phyloP scores from a whole-genome alignment of 129 eudicot species.

The Helianthus tuberosus region DNA sequence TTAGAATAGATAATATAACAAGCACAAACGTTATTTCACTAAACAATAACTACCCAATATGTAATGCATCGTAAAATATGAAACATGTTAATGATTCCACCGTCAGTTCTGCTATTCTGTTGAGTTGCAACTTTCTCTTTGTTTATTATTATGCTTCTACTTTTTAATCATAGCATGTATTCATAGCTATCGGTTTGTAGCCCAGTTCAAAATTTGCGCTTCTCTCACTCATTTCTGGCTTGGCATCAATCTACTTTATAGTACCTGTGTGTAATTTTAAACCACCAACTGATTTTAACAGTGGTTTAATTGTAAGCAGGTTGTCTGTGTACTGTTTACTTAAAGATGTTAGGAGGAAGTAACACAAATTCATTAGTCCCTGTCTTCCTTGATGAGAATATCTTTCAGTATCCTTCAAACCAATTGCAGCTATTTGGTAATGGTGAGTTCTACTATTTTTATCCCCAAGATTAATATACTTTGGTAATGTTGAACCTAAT shows the following conservation, averaged over 20 bases:
- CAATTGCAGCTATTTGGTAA: constrained; percentile 82
- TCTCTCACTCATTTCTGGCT: not conserved
- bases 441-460: constrained; percentile 44
- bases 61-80: too few relatives aligned
- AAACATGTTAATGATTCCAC: too few relatives aligned
- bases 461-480: not conserved
- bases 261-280: not conserved
- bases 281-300: constrained; percentile 6
- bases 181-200: not conserved
- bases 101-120: not conserved
- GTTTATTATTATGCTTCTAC: constrained; percentile 2
- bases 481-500: too few relatives aligned
- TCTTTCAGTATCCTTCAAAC: constrained; percentile 65
- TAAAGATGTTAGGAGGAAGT: constrained; percentile 76
- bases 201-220: not conserved
- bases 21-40: not conserved
- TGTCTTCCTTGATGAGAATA: constrained; percentile 57
- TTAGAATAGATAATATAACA: not conserved
- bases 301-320: constrained; percentile 28
- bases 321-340: not conserved
- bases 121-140: not conserved
- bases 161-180: constrained; percentile 3
- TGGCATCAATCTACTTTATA: constrained; percentile 2
- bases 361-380: constrained; percentile 56
- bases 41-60: too few relatives aligned